Conservation (phyloP, 2,329 filamentous ascomycete species). For the Boeremia exigua region DNA sequence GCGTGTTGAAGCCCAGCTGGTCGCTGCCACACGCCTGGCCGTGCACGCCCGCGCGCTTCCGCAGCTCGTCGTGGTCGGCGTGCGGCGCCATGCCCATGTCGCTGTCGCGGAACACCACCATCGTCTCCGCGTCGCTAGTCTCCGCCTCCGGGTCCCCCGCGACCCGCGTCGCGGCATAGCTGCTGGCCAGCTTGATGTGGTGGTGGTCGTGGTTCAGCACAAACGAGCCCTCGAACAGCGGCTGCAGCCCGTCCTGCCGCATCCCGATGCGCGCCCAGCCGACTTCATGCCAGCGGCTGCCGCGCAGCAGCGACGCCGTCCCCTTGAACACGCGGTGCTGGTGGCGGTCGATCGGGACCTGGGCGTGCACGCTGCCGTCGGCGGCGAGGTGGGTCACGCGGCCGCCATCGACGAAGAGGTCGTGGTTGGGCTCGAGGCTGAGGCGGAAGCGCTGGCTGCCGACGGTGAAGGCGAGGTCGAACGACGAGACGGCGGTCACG, state of each 20-base stretch:
- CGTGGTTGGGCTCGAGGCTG: constrained; percentile 85
- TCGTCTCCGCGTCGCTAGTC: constrained; percentile 69
- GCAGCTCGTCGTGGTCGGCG: constrained; percentile 66
- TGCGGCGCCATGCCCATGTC: constrained; percentile 65
- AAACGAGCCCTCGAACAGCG: constrained; percentile 91
- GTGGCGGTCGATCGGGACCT: constrained; percentile 73
- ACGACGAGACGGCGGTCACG: constrained; percentile 79
- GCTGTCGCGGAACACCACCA: constrained; percentile 92
- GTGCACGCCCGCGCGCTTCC: constrained; percentile 55
- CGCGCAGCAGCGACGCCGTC: constrained; percentile 75
- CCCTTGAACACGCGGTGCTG: constrained; percentile 88
- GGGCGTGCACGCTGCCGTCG: constrained; percentile 70
- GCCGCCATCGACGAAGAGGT: constrained; percentile 80
- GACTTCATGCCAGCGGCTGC: constrained; percentile 78
- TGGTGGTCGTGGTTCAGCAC: constrained; percentile 81
- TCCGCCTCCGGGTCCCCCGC: constrained; percentile 73
- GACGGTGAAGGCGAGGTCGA: constrained; percentile 83
- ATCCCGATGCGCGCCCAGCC: constrained; percentile 89
- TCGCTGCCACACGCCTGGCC: constrained; percentile 72
- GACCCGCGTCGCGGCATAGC: constrained; percentile 72
- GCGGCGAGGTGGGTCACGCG: constrained; percentile 73
- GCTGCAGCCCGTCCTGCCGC: constrained; percentile 74
- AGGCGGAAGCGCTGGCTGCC: constrained; percentile 73
- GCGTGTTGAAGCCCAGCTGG: constrained; percentile 77
- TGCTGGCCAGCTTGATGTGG: constrained; percentile 78